A percentile compares a stretch with the other conserved stretches of the same genome.
These are phyloP conservation scores for Chlorella sp. DNA, from an alignment of 139 green algal genomes.

Conservation along the genomic window DNA sequence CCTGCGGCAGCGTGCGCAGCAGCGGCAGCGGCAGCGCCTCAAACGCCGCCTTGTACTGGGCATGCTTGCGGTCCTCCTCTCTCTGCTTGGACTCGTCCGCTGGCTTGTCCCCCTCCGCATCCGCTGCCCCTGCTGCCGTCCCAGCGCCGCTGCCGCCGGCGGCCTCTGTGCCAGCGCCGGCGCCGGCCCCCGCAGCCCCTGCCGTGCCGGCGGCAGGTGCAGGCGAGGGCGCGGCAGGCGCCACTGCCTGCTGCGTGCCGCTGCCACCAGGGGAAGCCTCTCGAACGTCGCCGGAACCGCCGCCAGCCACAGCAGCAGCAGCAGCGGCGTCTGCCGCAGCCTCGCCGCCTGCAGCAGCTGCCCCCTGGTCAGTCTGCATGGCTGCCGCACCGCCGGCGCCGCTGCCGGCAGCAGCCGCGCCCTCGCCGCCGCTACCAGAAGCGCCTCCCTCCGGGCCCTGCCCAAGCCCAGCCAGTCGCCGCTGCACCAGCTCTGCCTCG, in stretches of 20 bases:
- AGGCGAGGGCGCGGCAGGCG: no score
- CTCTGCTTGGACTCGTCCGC: neutral
- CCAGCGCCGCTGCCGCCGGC: neutral
- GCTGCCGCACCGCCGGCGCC: neutral
- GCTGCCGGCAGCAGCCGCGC: neutral
- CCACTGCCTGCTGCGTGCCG: neutral
- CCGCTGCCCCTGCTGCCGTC: neutral
- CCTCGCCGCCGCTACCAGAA: neutral
- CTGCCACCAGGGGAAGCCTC: neutral
- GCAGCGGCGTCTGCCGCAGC: neutral
- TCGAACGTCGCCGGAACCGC: neutral
- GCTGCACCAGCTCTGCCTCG: neutral
- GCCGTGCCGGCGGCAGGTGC: no score
- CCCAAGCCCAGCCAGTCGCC: neutral
- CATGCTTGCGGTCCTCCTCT: slow-evolving; percentile 32
- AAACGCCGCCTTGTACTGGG: slow-evolving; percentile 21
- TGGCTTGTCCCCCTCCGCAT: no score
- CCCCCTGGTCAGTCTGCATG: slow-evolving; percentile 31
- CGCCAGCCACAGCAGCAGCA: neutral
- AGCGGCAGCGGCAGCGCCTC: slow-evolving; percentile 38
- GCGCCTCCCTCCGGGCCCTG: neutral
- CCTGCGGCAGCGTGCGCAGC: slow-evolving; percentile 40
- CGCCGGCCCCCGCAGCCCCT: neutral
- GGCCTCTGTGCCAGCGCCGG: neutral
- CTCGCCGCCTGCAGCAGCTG: neutral